Base-by-base conservation (phyloP, 2,329 filamentous ascomycete species). In the Lomentospora prolificans region DNA sequence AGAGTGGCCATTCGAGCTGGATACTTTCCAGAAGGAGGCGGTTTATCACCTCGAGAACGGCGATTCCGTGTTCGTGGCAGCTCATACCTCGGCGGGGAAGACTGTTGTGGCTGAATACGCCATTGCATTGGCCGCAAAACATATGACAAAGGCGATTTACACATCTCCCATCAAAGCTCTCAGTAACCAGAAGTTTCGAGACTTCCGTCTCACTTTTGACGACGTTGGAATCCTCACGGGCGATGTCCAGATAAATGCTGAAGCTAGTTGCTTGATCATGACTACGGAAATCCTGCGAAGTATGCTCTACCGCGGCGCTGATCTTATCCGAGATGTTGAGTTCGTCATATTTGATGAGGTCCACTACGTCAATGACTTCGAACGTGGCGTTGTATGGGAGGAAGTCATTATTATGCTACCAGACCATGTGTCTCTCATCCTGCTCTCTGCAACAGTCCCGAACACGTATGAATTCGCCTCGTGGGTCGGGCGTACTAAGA, bases 361-460 rank as follows among this genome's bases (percentile, higher is more conserved):
- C 2, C 94, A 99, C 71, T 99, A 99, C 67, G 92, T 99, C 61
- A 99, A 97, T 66, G 94, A 99, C 67, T 80, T 87, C 25, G 94
- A 97, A 69, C 82, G 94, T 71, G 94, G 94, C 65, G 94, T 99
- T 4, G 94, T 99, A 0, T 99, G 94, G 94, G 94, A 99, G 70
- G 94, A 99, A 70, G 94, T 99, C 64, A 99, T 99, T 65, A 99
- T 99, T 65, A 97, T 99, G 94, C 78, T 99, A 56, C 94, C 94
- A 0, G 91, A 96, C 67, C 94, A 99, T 71, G 90, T 99, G 39
- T 95, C 94, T 2, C 79, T 99, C 22, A 99, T 99, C 62, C 75
- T 97, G 2, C 79, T 99, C 3, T 99, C 94, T 3, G 94, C 94
- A 0, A 99, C 94, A 1, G 94, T 99, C 0, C 94, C 94, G 1